Conservation (phyloP, 2,329 filamentous ascomycete genomes). For the Sclerotinia sclerotiorum region DNA sequence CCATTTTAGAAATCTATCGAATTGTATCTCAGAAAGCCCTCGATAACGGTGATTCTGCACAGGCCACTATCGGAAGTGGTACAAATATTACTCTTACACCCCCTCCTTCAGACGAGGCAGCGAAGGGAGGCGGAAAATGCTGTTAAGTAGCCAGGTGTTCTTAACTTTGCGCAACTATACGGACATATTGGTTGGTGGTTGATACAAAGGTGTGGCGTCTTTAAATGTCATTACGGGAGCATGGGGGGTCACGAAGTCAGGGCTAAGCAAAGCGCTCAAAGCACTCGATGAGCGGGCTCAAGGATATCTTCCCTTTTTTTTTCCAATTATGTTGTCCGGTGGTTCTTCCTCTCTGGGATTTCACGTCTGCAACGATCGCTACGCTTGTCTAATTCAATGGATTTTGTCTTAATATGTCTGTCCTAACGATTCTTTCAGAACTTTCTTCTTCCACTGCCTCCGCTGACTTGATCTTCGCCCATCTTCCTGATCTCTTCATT, state of each 20-base stretch:
- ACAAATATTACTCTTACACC: slow-evolving; percentile 86
- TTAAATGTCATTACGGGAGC: slow-evolving; percentile 27
- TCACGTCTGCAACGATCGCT: slow-evolving; percentile 35
- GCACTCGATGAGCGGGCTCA: slow-evolving; percentile 23
- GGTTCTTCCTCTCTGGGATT: slow-evolving; percentile 29
- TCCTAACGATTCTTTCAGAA: slow-evolving; percentile 23
- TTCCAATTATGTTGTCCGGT: slow-evolving; percentile 26
- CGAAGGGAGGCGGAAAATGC: slow-evolving; percentile 73
- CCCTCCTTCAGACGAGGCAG: slow-evolving; percentile 70
- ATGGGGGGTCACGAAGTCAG: slow-evolving; percentile 28
- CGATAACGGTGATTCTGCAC: slow-evolving; percentile 80
- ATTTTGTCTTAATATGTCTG: slow-evolving; percentile 23
- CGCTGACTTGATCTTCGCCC: slow-evolving; percentile 26
- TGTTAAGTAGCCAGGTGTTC: slow-evolving; percentile 55
- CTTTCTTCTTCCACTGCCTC: slow-evolving; percentile 27
- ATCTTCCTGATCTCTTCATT: slow-evolving; percentile 25
- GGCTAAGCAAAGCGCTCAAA: slow-evolving; percentile 23
- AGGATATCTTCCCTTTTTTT: slow-evolving; percentile 25
- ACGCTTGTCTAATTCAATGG: slow-evolving; percentile 28
- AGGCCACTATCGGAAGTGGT: slow-evolving; percentile 76
- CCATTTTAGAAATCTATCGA: slow-evolving; percentile 84
- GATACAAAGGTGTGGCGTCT: slow-evolving; percentile 33
- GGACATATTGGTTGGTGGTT: slow-evolving; percentile 31
- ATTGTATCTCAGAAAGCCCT: slow-evolving; percentile 98
- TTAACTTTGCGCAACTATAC: slow-evolving; percentile 24